Percentiles rank a stretch among this genome's conserved stretches.
phyloP scores from a whole-genome alignment of 305 asterid species.

The Fraxinus xanthoxyloides region DNA sequence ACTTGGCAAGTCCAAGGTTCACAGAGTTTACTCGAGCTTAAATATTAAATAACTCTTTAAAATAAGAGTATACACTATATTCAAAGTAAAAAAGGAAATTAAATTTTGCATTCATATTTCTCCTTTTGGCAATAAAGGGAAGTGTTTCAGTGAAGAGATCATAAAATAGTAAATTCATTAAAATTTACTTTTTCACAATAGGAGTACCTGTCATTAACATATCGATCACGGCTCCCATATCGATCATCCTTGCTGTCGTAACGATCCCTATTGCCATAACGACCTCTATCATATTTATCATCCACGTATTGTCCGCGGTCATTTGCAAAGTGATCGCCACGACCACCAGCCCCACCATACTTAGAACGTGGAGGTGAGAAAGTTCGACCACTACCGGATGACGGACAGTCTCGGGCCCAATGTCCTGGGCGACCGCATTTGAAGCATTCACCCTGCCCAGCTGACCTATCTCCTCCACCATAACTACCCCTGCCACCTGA shows the following conservation, averaged over 20 bases:
- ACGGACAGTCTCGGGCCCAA: conserved; percentile 97
- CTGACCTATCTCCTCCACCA: conserved; percentile 70
- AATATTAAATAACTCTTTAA: not conserved
- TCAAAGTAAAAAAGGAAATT: not conserved
- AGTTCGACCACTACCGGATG: conserved; percentile 71
- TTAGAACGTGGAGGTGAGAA: conserved; percentile 67
- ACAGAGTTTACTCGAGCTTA: not conserved
- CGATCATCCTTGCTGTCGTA: conserved; percentile 59
- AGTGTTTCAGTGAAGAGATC: not conserved
- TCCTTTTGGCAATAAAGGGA: not conserved
- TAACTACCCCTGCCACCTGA: conserved; percentile 55
- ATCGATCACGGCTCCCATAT: conserved; percentile 56
- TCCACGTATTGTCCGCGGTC: conserved; percentile 68
- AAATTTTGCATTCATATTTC: not conserved
- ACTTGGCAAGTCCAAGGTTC: not conserved
- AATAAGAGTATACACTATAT: not conserved
- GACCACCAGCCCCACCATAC: conserved; percentile 59
- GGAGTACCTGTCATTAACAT: conserved; percentile 58
- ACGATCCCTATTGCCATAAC: conserved; percentile 66
- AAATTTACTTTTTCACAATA: not conserved
- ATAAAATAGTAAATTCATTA: not conserved
- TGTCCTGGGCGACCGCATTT: conserved; percentile 97
- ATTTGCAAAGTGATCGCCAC: conserved; percentile 65
- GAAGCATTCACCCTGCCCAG: conserved; percentile 92
- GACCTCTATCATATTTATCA: conserved; percentile 68